Conservation (phyloP, 108 stramenopile species). For the Stephanodiscus minutulus region DNA sequence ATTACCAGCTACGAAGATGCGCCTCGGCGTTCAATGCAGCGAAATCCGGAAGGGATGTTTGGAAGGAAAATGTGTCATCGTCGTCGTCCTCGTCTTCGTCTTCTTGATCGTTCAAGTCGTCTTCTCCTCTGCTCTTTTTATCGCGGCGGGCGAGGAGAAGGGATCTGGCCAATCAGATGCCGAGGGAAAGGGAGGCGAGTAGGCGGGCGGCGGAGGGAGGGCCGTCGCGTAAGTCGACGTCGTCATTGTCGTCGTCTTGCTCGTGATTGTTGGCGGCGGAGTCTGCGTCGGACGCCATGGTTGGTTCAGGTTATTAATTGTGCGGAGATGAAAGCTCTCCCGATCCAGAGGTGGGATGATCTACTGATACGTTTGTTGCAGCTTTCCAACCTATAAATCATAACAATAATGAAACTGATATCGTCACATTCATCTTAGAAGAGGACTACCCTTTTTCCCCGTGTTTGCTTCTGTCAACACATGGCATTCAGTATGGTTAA, state of each 20-base stretch:
- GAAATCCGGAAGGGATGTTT: slow-evolving; percentile 80
- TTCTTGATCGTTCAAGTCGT: slow-evolving; percentile 1
- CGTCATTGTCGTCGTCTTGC: not conserved
- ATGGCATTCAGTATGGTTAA: no score
- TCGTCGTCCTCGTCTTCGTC: slow-evolving; percentile 29
- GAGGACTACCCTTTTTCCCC: no score
- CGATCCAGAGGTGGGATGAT: no score
- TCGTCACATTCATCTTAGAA: no score
- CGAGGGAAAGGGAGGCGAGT: slow-evolving; percentile 70
- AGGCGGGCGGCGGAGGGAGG: slow-evolving; percentile 56
- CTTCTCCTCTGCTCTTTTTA: not conserved
- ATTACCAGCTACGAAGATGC: no score
- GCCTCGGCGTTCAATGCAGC: slow-evolving; percentile 48
- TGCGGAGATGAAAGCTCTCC: no score
- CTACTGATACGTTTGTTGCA: no score
- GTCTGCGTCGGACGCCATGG: not conserved
- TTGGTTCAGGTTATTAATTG: not conserved
- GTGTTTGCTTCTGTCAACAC: no score
- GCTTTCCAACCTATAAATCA: no score
- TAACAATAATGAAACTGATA: no score
- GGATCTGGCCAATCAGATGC: slow-evolving; percentile 70
- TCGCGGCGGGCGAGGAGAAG: slow-evolving; percentile 47
- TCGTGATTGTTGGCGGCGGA: not conserved
- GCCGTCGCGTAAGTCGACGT: slow-evolving; percentile 1
- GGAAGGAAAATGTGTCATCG: slow-evolving; percentile 81